Evolutionary conservation across 2,329 filamentous ascomycete species (phyloP), one percentile per base, ranked within the genome.

Genomic region (Trichoderma harzianum): DNA sequence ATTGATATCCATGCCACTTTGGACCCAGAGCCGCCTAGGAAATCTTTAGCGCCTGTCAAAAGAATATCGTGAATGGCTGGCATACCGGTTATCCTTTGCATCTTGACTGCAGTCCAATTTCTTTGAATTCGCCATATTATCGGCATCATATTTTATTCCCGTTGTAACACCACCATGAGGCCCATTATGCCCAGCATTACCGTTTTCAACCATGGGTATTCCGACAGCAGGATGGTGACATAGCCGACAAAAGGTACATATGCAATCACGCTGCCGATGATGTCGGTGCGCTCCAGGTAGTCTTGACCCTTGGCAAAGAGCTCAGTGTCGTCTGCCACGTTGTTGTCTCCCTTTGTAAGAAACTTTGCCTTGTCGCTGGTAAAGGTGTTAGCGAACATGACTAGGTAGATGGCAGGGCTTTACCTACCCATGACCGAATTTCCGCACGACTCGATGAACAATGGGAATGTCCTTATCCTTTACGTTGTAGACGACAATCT

Each of bases 271-370:
- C 93, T 97, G 60, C 96, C 96, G 71, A 99, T 93, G 70, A 99
- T 95, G 79, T 98, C 95, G 79, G 92, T 88, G 72, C 96, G 89
- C 80, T 92, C 91, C 60, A 99, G 86, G 80, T 93, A 97, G 79
- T 93, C 93, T 83, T 99, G 95, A 21, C 92, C 93, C 51, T 86
- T 85, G 3, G 96, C 95, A 80, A 97, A 97, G 14, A 84, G 76
- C 80, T 98, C 95, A 18, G 94, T 97, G 80, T 99, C 96, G 81
- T 98, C 95, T 55, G 93, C 93, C 8, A 90, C 83, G 80, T 99
- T 99, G 86, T 98, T 99, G 84, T 99, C 96, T 76, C 96, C 96
- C 84, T 99, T 99, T 39, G 96, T 99, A 71, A 99, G 88, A 24
- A 99, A 89, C 79, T 93, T 86, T n/a, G 89, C 88, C 65, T 86